A percentile compares a stretch with the other conserved stretches of the same genome.
These are phyloP conservation scores for Gnetum montanum DNA, from an alignment of 75 land plant genomes.

Conservation along the genomic window DNA sequence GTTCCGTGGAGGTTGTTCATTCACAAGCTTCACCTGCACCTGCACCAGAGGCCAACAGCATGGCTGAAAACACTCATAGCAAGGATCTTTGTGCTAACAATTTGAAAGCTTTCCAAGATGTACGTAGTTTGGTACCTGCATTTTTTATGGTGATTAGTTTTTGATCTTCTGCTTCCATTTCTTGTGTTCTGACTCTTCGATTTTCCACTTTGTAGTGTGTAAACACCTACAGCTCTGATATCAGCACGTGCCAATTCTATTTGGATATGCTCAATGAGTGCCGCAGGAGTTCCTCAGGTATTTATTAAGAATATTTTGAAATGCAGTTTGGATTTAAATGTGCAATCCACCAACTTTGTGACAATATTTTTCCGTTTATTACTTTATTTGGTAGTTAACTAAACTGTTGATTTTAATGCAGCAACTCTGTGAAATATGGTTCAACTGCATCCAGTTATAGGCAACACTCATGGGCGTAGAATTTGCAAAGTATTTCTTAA, in stretches of 20 bases:
- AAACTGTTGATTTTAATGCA: too few relatives aligned
- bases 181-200: too few relatives aligned
- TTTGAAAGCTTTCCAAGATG: conserved; percentile 77
- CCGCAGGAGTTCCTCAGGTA: conserved; percentile 33
- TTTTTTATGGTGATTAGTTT: not conserved
- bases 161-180: not conserved
- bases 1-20: conserved; percentile 54
- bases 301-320: too few relatives aligned
- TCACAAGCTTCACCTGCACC: conserved; percentile 28
- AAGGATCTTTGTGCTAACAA: conserved; percentile 64
- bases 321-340: too few relatives aligned
- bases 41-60: conserved; percentile 8
- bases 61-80: conserved; percentile 8
- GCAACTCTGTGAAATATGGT: too few relatives aligned
- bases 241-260: conserved; percentile 89
- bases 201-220: conserved; percentile 43
- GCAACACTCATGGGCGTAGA: too few relatives aligned
- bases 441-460: too few relatives aligned
- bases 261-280: conserved; percentile 78
- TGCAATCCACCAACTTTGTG: too few relatives aligned
- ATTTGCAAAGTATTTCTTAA: too few relatives aligned
- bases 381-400: too few relatives aligned
- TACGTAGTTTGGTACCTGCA: conserved; percentile 8
- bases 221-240: conserved; percentile 50
- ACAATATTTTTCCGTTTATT: too few relatives aligned